A percentile compares a stretch with the other conserved stretches of the same genome.
phyloP scores from a whole-genome alignment of 177 flowering plant genomes.

The Tripterygium wilfordii region DNA sequence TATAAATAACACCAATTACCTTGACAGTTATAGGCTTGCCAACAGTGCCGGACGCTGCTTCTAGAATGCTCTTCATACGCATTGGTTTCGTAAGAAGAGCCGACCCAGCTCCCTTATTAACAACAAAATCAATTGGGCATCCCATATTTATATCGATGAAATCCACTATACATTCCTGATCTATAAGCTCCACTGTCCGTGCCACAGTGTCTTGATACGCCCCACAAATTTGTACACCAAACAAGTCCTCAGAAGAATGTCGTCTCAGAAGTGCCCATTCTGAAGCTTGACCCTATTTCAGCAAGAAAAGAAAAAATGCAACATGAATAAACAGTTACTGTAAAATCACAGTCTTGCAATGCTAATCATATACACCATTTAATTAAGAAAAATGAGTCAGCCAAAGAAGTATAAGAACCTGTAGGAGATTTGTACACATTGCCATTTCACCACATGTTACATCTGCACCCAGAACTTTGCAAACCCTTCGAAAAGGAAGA shows the following conservation, averaged over 20 bases:
- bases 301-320: constrained; percentile 1
- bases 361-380: too few species aligned
- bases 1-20: too few species aligned
- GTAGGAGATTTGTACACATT: constrained; percentile 93
- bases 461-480: constrained; percentile 91
- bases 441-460: constrained; percentile 99
- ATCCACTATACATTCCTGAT: constrained; percentile 76
- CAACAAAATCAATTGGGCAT: constrained; percentile 95
- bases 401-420: constrained; percentile 38
- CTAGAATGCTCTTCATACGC: constrained; percentile 76
- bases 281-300: constrained; percentile 87
- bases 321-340: too few species aligned
- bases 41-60: constrained; percentile 62
- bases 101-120: constrained; percentile 96
- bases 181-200: constrained; percentile 79
- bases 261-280: constrained; percentile 97
- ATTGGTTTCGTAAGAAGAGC: constrained; percentile 83
- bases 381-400: neutral
- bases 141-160: constrained; percentile 99
- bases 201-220: constrained; percentile 89
- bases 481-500: constrained; percentile 89
- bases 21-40: constrained; percentile 79
- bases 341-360: too few species aligned
- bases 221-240: constrained; percentile 98
- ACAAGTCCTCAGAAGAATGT: constrained; percentile 83